A percentile compares a stretch with the other conserved stretches of the same genome.
phyloP scores from a whole-genome alignment of 2,329 filamentous ascomycete species.

The Gaeumannomyces sp. region DNA sequence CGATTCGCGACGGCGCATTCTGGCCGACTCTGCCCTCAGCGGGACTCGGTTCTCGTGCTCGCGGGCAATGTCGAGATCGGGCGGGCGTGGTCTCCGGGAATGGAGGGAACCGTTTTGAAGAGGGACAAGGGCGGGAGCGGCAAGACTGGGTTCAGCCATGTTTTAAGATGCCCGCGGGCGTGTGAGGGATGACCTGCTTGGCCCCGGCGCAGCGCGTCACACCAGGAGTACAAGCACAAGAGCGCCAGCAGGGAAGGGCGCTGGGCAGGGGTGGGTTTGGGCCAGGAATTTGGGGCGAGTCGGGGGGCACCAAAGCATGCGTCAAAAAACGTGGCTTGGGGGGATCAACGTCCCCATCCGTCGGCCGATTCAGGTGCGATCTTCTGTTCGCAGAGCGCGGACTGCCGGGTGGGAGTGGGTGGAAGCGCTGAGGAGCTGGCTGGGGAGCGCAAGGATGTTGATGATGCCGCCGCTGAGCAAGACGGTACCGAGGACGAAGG shows the following conservation, averaged over 20 bases:
- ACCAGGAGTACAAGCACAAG: background rate
- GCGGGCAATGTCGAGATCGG: slow-evolving; percentile 26
- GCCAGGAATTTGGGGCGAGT: background rate
- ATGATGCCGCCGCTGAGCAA: background rate
- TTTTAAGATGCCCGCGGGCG: background rate
- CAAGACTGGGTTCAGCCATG: slow-evolving; percentile 21
- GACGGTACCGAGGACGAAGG: too few species aligned
- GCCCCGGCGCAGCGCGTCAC: background rate
- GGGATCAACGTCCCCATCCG: background rate
- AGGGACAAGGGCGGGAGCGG: background rate
- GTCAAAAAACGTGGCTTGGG: background rate
- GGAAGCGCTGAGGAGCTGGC: too few species aligned
- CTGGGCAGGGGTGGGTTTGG: background rate
- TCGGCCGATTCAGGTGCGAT: background rate
- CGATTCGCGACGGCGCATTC: slow-evolving; percentile 42
- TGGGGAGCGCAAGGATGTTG: background rate
- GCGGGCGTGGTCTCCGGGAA: slow-evolving; percentile 31
- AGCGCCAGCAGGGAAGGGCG: background rate
- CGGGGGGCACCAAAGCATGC: background rate
- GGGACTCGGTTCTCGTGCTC: slow-evolving; percentile 33
- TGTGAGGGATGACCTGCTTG: background rate
- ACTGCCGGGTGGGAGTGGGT: background rate
- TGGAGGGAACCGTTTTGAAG: slow-evolving; percentile 25
- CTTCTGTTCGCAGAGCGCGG: background rate
- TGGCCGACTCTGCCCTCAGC: slow-evolving; percentile 32